These are phyloP conservation scores for Solanum lycopersicoides DNA, from an alignment of 257 asterid species.

Conservation along the genomic window DNA sequence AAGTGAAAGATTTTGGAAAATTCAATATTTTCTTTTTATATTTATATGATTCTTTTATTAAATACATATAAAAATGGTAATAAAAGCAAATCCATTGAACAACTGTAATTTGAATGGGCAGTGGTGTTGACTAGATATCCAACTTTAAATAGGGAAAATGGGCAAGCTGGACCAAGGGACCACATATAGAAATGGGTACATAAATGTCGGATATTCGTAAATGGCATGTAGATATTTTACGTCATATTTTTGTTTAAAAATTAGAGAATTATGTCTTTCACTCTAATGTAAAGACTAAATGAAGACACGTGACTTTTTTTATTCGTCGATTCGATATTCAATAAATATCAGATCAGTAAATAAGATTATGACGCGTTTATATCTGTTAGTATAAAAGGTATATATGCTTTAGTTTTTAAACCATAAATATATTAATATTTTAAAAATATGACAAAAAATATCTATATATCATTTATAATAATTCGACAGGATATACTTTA, in stretches of 20 bases:
- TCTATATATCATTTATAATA: rapidly evolving
- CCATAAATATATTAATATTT: rapidly evolving
- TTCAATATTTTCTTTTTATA: not conserved
- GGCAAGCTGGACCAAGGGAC: not conserved
- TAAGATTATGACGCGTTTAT: too few species aligned
- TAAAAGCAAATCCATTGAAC: not conserved
- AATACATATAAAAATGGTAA: not conserved
- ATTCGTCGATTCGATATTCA: too few species aligned
- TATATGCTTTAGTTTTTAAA: too few species aligned
- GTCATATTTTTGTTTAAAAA: too few species aligned
- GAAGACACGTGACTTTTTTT: too few species aligned
- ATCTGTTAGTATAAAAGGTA: too few species aligned
- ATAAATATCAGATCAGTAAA: rapidly evolving
- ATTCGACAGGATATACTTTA: rapidly evolving
- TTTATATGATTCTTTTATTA: not conserved
- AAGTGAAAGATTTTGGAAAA: not conserved
- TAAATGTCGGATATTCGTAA: not conserved
- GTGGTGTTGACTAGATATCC: not conserved
- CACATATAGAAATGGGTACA: not conserved
- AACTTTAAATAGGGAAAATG: not conserved
- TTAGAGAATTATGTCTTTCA: rapidly evolving
- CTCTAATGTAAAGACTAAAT: too few species aligned
- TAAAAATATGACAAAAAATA: rapidly evolving
- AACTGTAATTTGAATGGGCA: not conserved
- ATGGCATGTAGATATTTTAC: rapidly evolving